These are phyloP conservation scores for Diospyros lotus DNA, from an alignment of 148 eudicot genomes.

Conservation along the genomic window DNA sequence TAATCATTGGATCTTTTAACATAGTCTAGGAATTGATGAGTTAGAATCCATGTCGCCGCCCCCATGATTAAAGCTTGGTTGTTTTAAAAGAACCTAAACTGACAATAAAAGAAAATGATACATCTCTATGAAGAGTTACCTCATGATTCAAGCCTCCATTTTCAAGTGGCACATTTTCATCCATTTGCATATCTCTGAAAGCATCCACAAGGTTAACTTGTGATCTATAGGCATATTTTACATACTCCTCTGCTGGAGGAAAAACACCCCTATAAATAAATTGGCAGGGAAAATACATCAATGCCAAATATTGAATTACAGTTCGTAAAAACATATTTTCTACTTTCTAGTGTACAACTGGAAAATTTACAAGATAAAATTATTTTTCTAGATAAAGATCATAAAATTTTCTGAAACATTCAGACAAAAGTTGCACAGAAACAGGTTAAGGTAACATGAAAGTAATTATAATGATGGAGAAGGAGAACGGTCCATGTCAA, in stretches of 20 bases:
- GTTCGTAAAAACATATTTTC: neutral
- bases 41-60: too few relatives aligned
- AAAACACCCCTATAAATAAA: slow-evolving; percentile 47
- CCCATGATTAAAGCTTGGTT: too few relatives aligned
- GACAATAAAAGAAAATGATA: too few relatives aligned
- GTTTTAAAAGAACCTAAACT: neutral
- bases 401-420: neutral
- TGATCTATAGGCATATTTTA: slow-evolving; percentile 57
- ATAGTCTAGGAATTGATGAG: too few relatives aligned
- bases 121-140: slow-evolving; percentile 30
- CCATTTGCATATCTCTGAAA: slow-evolving; percentile 74
- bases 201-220: slow-evolving; percentile 69
- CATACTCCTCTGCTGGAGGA: slow-evolving; percentile 73
- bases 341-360: neutral
- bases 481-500: neutral
- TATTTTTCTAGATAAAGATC: neutral
- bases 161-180: slow-evolving; percentile 65
- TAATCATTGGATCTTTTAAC: too few relatives aligned
- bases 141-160: slow-evolving; percentile 67
- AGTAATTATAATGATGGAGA: neutral
- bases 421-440: neutral
- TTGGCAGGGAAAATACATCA: neutral
- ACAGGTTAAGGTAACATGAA: neutral
- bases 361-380: neutral
- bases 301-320: neutral